Evolutionary conservation across 2,329 filamentous ascomycete genomes (phyloP).

Genomic region (Ophiocordyceps camponoti-leonardi): DNA sequence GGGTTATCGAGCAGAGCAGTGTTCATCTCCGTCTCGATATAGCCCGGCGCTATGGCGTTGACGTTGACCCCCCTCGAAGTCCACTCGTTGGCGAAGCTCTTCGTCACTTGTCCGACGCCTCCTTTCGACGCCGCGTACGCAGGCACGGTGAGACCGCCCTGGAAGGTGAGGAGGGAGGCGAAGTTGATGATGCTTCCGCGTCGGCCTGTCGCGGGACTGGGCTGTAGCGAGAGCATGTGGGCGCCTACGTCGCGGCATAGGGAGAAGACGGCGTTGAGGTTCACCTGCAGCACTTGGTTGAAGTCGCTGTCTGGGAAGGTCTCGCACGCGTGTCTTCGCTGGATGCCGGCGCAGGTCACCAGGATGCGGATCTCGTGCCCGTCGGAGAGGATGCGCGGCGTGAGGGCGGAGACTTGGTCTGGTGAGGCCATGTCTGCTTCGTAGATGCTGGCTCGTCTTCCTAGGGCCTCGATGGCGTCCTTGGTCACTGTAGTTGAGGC

Average conservation of each 20-base stretch:
- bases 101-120: conserved; percentile 69
- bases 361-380: conserved; percentile 56
- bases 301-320: conserved; percentile 64
- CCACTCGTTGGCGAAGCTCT: conserved; percentile 79
- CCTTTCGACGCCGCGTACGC: conserved; percentile 80
- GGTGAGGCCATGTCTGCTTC: conserved; percentile 48
- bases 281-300: conserved; percentile 64
- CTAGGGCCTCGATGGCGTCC: conserved; percentile 43
- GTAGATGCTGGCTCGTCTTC: conserved; percentile 50
- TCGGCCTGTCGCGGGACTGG: conserved; percentile 30
- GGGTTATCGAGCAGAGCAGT: conserved; percentile 58
- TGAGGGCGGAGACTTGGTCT: conserved; percentile 41
- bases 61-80: conserved; percentile 61
- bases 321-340: conserved; percentile 59
- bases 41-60: conserved; percentile 79
- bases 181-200: conserved; percentile 70
- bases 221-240: conserved; percentile 50
- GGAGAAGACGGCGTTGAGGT: conserved; percentile 67
- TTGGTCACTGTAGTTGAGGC: conserved; percentile 33
- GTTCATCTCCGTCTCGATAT: conserved; percentile 94
- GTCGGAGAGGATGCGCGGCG: conserved; percentile 42
- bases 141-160: conserved; percentile 75
- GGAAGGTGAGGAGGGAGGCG: conserved; percentile 64
- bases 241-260: conserved; percentile 62
- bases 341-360: conserved; percentile 76